These are phyloP conservation scores for Pseudotsuga menziesii DNA, from an alignment of 75 land plant species.

Conservation along the genomic window DNA sequence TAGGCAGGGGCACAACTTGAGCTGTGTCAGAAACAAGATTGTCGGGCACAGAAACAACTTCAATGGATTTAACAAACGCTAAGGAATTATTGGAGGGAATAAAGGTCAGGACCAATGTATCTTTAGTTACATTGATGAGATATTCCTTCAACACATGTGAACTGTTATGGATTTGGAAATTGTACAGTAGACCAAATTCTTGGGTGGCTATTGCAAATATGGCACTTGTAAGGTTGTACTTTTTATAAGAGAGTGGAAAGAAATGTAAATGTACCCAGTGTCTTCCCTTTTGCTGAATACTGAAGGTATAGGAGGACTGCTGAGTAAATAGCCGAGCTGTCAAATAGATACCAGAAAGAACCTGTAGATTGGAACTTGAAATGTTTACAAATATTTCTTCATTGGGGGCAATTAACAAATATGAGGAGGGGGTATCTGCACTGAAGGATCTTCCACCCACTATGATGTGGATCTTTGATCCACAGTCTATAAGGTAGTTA, in stretches of 20 bases:
- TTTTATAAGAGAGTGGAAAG: slow-evolving; percentile 37
- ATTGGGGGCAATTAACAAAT: slow-evolving; percentile 22
- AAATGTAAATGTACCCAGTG: slow-evolving; percentile 82
- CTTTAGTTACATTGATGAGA: too few relatives aligned
- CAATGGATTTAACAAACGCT: too few relatives aligned
- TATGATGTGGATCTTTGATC: slow-evolving; percentile 26
- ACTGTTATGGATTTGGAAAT: too few relatives aligned
- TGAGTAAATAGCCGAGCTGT: slow-evolving; percentile 46
- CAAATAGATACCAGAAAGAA: slow-evolving; percentile 20
- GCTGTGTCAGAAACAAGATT: too few relatives aligned
- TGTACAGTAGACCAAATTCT: too few relatives aligned
- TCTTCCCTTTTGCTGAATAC: slow-evolving; percentile 41
- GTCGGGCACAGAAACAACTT: too few relatives aligned
- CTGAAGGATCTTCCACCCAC: slow-evolving; percentile 57
- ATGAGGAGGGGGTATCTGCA: slow-evolving; percentile 13
- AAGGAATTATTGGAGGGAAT: too few relatives aligned
- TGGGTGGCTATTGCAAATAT: too few relatives aligned
- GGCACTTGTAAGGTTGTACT: slow-evolving; percentile 27
- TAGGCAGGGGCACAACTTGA: too few relatives aligned
- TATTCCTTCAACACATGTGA: too few relatives aligned
- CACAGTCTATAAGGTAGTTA: slow-evolving; percentile 69
- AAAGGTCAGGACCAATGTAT: too few relatives aligned
- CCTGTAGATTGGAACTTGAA: background rate
- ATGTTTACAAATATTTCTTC: slow-evolving; percentile 10
- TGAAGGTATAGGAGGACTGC: slow-evolving; percentile 47